Evolutionary conservation across 306 rosid species (phyloP).

Genomic region (Cicer bijugum): DNA sequence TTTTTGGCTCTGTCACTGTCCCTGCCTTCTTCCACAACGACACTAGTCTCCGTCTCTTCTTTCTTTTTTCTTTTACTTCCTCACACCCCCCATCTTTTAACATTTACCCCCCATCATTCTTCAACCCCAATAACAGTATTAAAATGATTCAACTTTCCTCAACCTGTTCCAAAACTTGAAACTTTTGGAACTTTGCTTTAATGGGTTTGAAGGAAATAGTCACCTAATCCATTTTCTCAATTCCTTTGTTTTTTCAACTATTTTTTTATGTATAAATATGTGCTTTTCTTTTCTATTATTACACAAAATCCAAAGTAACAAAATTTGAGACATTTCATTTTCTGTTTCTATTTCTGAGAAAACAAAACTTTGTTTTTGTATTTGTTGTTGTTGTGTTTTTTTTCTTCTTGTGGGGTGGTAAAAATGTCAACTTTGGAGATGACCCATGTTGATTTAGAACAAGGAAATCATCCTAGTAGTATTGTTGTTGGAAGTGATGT

Average conservation of each 20-base stretch:
- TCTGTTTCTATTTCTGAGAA: slow-evolving; percentile 26
- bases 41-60: slow-evolving; percentile 45
- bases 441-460: slow-evolving; percentile 77
- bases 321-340: slow-evolving; percentile 48
- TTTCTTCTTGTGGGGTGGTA: slow-evolving; percentile 47
- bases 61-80: too few species aligned
- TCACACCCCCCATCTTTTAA: slow-evolving; percentile 23
- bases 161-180: slow-evolving; percentile 40
- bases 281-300: slow-evolving; percentile 22
- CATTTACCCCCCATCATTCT: slow-evolving; percentile 38
- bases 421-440: slow-evolving; percentile 56
- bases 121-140: slow-evolving; percentile 19
- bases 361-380: not conserved
- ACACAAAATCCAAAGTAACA: slow-evolving; percentile 45
- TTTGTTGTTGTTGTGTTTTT: not conserved
- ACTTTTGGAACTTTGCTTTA: slow-evolving; percentile 37
- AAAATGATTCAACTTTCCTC: slow-evolving; percentile 41
- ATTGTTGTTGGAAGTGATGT: slow-evolving; percentile 63
- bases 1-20: slow-evolving; percentile 52
- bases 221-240: slow-evolving; percentile 66
- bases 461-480: slow-evolving; percentile 52
- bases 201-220: slow-evolving; percentile 54
- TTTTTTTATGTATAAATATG: not conserved
- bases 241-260: not conserved
- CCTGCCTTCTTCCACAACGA: slow-evolving; percentile 46